These are phyloP conservation scores for Phytophthora pini DNA, from an alignment of 352 stramenopile species.

Conservation along the genomic window DNA sequence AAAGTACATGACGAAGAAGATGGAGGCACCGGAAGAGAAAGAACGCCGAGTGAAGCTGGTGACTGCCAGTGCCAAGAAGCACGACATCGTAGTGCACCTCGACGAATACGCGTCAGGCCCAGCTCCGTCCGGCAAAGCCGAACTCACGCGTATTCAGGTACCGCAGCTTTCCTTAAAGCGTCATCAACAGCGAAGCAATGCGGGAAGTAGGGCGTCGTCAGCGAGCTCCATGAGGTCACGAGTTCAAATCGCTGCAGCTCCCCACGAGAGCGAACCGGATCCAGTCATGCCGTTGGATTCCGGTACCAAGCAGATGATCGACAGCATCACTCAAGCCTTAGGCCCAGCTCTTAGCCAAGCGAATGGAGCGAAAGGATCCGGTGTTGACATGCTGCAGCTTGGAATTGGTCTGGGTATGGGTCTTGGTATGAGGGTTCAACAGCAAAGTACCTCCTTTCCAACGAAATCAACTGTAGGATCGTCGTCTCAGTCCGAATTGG, in stretches of 20 bases:
- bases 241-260: conserved; percentile 9
- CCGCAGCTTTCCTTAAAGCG: conserved; percentile 50
- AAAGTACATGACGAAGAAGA: conserved; percentile 88
- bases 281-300: conserved; percentile 23
- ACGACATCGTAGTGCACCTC: conserved; percentile 59
- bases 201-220: conserved; percentile 20
- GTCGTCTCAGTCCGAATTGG: conserved; percentile 16
- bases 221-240: conserved; percentile 31
- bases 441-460: conserved; percentile 39
- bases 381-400: conserved; percentile 78
- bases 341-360: conserved; percentile 36
- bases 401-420: conserved; percentile 91
- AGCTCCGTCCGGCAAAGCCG: conserved; percentile 20
- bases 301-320: conserved; percentile 74
- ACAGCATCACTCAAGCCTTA: conserved; percentile 78
- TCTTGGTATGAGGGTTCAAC: conserved; percentile 77
- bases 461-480: conserved; percentile 8
- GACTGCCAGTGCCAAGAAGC: conserved; percentile 65
- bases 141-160: conserved; percentile 64
- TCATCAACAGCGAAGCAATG: conserved; percentile 19
- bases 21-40: conserved; percentile 76
- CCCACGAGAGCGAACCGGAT: conserved; percentile 3
- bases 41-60: conserved; percentile 62
- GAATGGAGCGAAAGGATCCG: conserved; percentile 24
- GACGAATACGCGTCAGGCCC: neutral